Percentiles rank a stretch among this genome's conserved stretches.
Evolutionary conservation across 495 filamentous ascomycete genomes (phyloP).

Genomic region (Ramalina peruviana): DNA sequence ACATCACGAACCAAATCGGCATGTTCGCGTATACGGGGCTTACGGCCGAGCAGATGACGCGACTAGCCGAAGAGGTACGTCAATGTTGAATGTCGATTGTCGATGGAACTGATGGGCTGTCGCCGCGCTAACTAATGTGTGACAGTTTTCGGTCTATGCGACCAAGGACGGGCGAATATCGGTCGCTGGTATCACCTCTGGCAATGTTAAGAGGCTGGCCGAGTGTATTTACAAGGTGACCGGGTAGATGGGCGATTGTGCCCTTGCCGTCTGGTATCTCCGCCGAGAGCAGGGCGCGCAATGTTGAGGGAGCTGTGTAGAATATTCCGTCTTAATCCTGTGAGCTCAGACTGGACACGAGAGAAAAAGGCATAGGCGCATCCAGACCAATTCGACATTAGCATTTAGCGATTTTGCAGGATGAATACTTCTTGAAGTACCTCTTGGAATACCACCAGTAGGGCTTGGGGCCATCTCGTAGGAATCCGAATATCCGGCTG

Average conservation of each 20-base stretch:
- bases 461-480: too few species aligned
- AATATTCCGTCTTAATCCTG: too few species aligned
- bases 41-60: conserved; percentile 83
- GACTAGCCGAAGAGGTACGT: conserved; percentile 72
- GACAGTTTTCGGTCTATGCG: conserved; percentile 86
- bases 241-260: conserved; percentile 24
- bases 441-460: too few species aligned
- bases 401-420: too few species aligned
- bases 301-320: too few species aligned
- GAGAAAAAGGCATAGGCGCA: too few species aligned
- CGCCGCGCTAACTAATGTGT: conserved; percentile 1
- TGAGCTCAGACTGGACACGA: too few species aligned
- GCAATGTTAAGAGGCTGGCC: conserved; percentile 85
- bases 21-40: conserved; percentile 99
- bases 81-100: neutral
- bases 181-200: conserved; percentile 87
- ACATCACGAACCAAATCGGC: conserved; percentile 89
- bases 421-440: too few species aligned
- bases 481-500: too few species aligned
- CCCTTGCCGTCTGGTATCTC: too few species aligned
- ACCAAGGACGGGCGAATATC: conserved; percentile 97
- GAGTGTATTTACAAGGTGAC: conserved; percentile 92
- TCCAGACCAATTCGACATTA: too few species aligned
- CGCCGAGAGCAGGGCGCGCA: too few species aligned
- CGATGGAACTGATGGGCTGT: neutral